A percentile compares a stretch with the other conserved stretches of the same genome.
phyloP scores from a whole-genome alignment of 495 filamentous ascomycete species.

The Penicillium psychrofluorescens region DNA sequence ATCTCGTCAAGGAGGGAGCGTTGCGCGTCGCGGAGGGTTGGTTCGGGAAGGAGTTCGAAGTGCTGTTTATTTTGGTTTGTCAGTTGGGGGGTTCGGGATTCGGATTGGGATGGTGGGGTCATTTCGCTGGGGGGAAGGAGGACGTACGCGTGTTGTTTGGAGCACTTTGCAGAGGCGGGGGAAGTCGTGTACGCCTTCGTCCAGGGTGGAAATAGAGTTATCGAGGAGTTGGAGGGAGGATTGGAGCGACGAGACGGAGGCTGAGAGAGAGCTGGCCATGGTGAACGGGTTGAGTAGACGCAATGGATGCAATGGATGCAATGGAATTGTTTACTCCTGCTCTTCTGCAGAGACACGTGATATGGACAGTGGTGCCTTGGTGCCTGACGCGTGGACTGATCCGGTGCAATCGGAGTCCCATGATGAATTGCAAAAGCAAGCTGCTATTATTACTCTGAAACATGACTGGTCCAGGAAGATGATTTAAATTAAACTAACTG shows the following conservation, averaged over 20 bases:
- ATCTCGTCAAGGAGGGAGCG: constrained; percentile 63
- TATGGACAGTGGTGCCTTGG: too few species aligned
- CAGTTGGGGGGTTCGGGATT: too few species aligned
- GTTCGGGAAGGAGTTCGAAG: constrained; percentile 71
- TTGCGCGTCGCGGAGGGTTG: constrained; percentile 61
- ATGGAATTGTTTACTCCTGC: too few species aligned
- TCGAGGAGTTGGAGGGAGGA: constrained; percentile 66
- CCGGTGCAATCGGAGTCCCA: too few species aligned
- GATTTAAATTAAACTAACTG: too few species aligned
- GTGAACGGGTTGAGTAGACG: neutral
- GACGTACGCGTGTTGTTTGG: constrained; percentile 58
- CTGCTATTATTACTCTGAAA: too few species aligned
- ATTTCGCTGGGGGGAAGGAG: neutral
- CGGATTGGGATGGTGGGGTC: neutral
- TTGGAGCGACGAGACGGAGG: constrained; percentile 63
- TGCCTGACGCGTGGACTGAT: too few species aligned
- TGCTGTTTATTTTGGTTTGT: constrained; percentile 39
- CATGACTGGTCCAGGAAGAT: too few species aligned
- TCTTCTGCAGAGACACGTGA: too few species aligned
- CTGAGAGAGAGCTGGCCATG: constrained; percentile 48
- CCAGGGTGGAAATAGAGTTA: constrained; percentile 64
- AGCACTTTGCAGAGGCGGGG: constrained; percentile 66
- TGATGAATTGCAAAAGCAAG: too few species aligned
- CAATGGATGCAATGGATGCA: too few species aligned
- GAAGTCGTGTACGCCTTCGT: constrained; percentile 66